Evolutionary conservation across 768 basidiomycete species (phyloP), one percentile per base, ranked within the genome.

Genomic region (Podaxis sp.): DNA sequence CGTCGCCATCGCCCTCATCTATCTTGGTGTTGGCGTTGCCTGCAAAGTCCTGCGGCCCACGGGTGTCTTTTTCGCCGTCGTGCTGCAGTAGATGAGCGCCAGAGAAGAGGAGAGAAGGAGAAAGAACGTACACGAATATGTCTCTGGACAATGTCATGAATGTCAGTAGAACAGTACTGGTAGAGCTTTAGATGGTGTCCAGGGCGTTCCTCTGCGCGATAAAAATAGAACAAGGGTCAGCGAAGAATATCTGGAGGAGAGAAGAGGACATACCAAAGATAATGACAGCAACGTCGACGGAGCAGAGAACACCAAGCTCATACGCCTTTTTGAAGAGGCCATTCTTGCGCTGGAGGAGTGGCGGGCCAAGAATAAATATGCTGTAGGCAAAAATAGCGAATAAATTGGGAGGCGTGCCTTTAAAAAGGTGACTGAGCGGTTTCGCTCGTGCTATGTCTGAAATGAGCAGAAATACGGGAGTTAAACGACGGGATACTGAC

Each of bases 321-420:
- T 92, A 92, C 0, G 91, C 91, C 69, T 93, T 93, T 74, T 93
- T 92, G 86, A 93, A 93, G 64, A 93, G 85, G 4, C 91, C 91
- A 62, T 91, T 91, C 79, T 93, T 92, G 67, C 91, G 85, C 91
- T 93, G 75, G 48, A 65, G 62, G 67, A 50, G 56, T 57, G 55
- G 65, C 63, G 70, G 73, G 76, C 79, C 77, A 76, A 79, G 78
- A 74, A 72, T 69, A 65, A 61, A 64, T 63, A 61, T n/a, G 53
- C 72, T 73, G 66, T 68, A 66, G 70, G 75, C 79, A 84, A 86
- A 84, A 85, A 89, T 87, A 87, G 84, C 77, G 78, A 76, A 77
- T 74, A 71, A 73, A 71, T 70, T 59, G 66, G 66, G 62, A 69
- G 64, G 71, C 79, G 66, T 78, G 82, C 91, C 86, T 93, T 93